Conservation (phyloP, 192 early-diverging fungal species). For the Coemansia sp. region DNA sequence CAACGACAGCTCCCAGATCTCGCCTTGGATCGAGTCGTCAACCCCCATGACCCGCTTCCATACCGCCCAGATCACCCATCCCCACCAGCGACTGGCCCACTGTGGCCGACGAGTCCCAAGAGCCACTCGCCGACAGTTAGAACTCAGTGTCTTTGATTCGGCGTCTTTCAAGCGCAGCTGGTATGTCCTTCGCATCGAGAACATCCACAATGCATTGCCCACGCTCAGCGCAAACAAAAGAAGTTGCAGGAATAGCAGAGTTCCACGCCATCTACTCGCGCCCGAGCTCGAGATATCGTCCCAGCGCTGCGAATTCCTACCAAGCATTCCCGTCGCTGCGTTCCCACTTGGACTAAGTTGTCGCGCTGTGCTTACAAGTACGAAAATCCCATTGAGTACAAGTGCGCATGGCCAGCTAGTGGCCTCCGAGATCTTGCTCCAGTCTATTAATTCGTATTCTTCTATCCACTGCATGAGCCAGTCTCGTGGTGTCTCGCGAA, state of each 20-base stretch:
- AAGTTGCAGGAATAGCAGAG: slow-evolving; percentile 29
- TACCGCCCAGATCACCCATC: slow-evolving; percentile 27
- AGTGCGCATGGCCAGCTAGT: slow-evolving; percentile 56
- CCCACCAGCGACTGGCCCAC: slow-evolving; percentile 44
- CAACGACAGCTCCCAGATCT: slow-evolving; percentile 55
- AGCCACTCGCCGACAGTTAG: slow-evolving; percentile 39
- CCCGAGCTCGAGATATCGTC: background rate
- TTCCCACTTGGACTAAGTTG: slow-evolving; percentile 20
- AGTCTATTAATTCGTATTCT: slow-evolving; percentile 56
- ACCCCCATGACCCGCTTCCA: slow-evolving; percentile 36
- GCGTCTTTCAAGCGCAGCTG: slow-evolving; percentile 45
- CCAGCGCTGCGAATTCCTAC: slow-evolving; percentile 7
- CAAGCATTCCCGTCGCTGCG: background rate
- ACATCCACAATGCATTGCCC: slow-evolving; percentile 40
- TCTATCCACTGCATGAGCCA: slow-evolving; percentile 46
- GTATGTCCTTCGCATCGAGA: slow-evolving; percentile 34
- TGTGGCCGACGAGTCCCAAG: slow-evolving; percentile 36
- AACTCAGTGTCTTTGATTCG: slow-evolving; percentile 11
- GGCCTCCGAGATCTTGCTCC: slow-evolving; percentile 46
- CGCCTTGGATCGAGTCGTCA: slow-evolving; percentile 44
- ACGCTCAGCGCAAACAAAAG: slow-evolving; percentile 36
- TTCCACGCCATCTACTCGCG: slow-evolving; percentile 10
- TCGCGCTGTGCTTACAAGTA: slow-evolving; percentile 31
- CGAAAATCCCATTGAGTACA: slow-evolving; percentile 37
- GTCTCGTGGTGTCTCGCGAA: slow-evolving; percentile 49